Conservation (phyloP, 352 stramenopile species). For the Phytophthora constricta region DNA sequence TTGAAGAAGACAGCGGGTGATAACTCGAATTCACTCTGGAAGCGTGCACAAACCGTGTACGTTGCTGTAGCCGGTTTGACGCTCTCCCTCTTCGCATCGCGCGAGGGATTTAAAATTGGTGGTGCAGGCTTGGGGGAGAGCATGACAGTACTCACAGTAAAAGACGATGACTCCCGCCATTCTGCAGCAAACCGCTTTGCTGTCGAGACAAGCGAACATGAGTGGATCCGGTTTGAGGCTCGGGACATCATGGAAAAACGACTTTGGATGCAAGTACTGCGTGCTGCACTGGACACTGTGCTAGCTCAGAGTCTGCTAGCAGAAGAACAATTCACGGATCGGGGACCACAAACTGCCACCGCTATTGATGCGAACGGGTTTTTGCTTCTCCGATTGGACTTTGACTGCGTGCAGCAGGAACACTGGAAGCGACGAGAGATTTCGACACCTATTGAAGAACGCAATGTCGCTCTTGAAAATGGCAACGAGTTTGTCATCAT, state of each 20-base stretch:
- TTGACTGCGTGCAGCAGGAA: slow-evolving; percentile 26
- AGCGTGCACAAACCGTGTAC: slow-evolving; percentile 48
- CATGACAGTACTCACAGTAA: slow-evolving; percentile 44
- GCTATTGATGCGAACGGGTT: slow-evolving; percentile 30
- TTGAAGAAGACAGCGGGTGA: slow-evolving; percentile 38
- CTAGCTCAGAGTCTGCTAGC: slow-evolving; percentile 53
- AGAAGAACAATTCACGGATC: slow-evolving; percentile 34
- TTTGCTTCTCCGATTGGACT: slow-evolving; percentile 48
- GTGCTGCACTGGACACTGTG: slow-evolving; percentile 57
- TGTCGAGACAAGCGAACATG: slow-evolving; percentile 61
- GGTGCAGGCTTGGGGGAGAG: slow-evolving; percentile 19
- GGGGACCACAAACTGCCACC: background rate
- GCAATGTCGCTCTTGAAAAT: slow-evolving; percentile 52
- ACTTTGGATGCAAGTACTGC: slow-evolving; percentile 59
- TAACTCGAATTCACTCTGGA: slow-evolving; percentile 39
- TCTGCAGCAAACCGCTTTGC: slow-evolving; percentile 39
- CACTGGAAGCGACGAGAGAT: slow-evolving; percentile 32
- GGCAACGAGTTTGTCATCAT: slow-evolving; percentile 58
- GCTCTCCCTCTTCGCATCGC: slow-evolving; percentile 59
- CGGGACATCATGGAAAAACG: slow-evolving; percentile 42
- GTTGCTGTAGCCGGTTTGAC: slow-evolving; percentile 51
- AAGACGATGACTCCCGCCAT: slow-evolving; percentile 27
- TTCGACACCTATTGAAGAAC: slow-evolving; percentile 47
- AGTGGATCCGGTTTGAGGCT: slow-evolving; percentile 56
- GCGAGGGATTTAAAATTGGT: slow-evolving; percentile 66